Base-by-base conservation (phyloP, 352 stramenopile genomes). In the Pythium aquatile region DNA sequence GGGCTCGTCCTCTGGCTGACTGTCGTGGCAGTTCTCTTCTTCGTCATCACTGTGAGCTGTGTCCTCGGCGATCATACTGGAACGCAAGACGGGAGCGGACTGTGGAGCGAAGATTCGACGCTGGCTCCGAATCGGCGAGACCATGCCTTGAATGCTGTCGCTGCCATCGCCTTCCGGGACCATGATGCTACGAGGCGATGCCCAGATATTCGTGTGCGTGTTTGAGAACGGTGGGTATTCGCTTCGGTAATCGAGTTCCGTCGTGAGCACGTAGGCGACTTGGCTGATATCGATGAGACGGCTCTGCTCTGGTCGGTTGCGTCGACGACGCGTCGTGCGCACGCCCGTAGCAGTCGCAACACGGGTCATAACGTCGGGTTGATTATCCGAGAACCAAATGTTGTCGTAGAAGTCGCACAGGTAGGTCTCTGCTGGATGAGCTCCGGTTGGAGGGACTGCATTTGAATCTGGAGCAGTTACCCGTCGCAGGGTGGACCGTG, bases 201-300 rank as follows among this genome's bases (percentile, higher is more conserved):
- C 65, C 84, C 81, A 93, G 29, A 91, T 82, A 62, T 91, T 93
- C 30, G 75, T 67, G 57, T 70, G 64, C 20, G 79, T 73, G 39
- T 48, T 59, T 2, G 66, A 61, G 16, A 68, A 65, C 0, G 24
- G 51, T 35, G 73, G 68, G 55, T 93, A 93, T 51, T 83, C 85
- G 30, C 66, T 75, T 47, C 82, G 85, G 61, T 88, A 93, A 66
- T 92, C 83, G 16, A 72, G 56, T 32, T 87, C 80, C 13, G 81
- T 87, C 24, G 83, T 88, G 44, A 94, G 63, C 52, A 91, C 81
- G 47, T 92, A 72, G 20, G 85, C 77, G 26, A 94, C 80, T 39
- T 94, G 85, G n/a, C 76, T 79, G 57, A 94, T 90, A 37, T 75
- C 68, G 59, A 74, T 61, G 13, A 74, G 58, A 5, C 58, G 57